Evolutionary conservation across 1,284 basidiomycete species (phyloP).

Genomic region (Pseudomicrostroma phylloplanum): DNA sequence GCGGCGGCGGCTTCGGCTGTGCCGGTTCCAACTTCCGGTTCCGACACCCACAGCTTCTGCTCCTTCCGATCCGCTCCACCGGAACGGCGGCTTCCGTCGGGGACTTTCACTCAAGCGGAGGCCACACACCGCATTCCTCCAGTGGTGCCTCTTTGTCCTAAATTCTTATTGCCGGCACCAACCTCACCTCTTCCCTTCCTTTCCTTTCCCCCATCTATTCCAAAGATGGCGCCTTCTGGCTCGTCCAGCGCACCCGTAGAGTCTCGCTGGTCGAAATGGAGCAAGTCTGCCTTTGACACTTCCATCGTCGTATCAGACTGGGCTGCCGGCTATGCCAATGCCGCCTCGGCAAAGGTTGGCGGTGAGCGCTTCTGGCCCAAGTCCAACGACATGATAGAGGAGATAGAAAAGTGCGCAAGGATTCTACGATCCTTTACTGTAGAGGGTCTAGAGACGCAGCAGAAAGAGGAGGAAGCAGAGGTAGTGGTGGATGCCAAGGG

Average conservation of each 20-base stretch:
- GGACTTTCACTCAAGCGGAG: too few species aligned
- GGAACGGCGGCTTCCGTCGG: too few species aligned
- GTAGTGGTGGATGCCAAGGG: slow-evolving; percentile 22
- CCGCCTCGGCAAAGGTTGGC: slow-evolving; percentile 47
- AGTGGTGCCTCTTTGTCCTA: too few species aligned
- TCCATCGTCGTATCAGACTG: slow-evolving; percentile 42
- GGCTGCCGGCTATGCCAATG: slow-evolving; percentile 43
- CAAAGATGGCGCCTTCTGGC: not conserved
- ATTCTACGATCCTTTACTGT: slow-evolving; percentile 52
- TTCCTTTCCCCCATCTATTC: too few species aligned
- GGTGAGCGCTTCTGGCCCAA: slow-evolving; percentile 57
- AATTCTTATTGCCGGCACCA: too few species aligned
- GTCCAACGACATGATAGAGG: slow-evolving; percentile 54
- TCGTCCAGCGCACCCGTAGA: not conserved
- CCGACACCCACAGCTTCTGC: too few species aligned
- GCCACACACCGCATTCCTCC: too few species aligned
- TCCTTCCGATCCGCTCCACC: too few species aligned
- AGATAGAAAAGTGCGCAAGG: slow-evolving; percentile 56
- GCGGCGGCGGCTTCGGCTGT: too few species aligned
- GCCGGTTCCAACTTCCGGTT: too few species aligned
- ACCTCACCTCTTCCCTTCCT: too few species aligned
- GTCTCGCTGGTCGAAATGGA: slow-evolving; percentile 26
- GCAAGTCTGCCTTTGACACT: slow-evolving; percentile 31
- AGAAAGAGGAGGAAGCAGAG: slow-evolving; percentile 25
- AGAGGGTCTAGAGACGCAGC: slow-evolving; percentile 33